Conservation (phyloP, 1,139 yeast species). For the Debaryomyces singareniensis region DNA sequence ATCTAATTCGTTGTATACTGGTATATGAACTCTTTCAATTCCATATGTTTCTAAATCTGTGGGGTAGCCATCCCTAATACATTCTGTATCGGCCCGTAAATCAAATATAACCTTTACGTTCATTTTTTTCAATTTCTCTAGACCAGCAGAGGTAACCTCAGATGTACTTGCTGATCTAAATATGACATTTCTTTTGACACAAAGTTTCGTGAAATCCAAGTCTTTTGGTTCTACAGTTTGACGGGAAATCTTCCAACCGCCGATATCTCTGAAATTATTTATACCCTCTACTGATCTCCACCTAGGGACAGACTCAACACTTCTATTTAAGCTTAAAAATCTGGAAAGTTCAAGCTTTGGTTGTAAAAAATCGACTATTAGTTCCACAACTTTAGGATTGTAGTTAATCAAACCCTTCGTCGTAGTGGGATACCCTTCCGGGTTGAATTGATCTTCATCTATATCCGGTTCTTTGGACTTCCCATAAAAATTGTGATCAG, state of each 20-base stretch:
- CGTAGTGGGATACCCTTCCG: conserved; percentile 14
- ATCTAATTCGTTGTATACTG: conserved; percentile 53
- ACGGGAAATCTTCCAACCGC: conserved; percentile 55
- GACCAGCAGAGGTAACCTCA: conserved; percentile 43
- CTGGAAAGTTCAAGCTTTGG: conserved; percentile 47
- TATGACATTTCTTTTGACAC: conserved; percentile 49
- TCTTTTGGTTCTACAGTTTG: conserved; percentile 15
- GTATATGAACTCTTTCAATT: conserved; percentile 48
- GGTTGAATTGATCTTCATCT: conserved; percentile 29
- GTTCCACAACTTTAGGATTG: conserved; percentile 48
- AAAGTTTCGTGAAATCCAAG: conserved; percentile 10
- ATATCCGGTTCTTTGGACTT: conserved; percentile 14
- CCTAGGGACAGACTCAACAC: conserved; percentile 38
- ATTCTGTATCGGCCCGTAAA: conserved; percentile 60
- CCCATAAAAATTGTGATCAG: conserved; percentile 81
- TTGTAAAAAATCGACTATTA: conserved; percentile 46
- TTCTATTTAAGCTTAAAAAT: conserved; percentile 33
- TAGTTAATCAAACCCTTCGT: conserved; percentile 46
- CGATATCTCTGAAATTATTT: conserved; percentile 70
- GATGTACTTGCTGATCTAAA: conserved; percentile 64
- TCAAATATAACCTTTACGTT: conserved; percentile 60
- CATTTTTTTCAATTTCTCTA: conserved; percentile 29
- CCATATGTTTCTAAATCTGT: conserved; percentile 30
- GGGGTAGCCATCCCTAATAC: conserved; percentile 44
- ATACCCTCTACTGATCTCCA: conserved; percentile 67